phyloP scores from a whole-genome alignment of 768 basidiomycete species.

The Tulasnella sp. region DNA sequence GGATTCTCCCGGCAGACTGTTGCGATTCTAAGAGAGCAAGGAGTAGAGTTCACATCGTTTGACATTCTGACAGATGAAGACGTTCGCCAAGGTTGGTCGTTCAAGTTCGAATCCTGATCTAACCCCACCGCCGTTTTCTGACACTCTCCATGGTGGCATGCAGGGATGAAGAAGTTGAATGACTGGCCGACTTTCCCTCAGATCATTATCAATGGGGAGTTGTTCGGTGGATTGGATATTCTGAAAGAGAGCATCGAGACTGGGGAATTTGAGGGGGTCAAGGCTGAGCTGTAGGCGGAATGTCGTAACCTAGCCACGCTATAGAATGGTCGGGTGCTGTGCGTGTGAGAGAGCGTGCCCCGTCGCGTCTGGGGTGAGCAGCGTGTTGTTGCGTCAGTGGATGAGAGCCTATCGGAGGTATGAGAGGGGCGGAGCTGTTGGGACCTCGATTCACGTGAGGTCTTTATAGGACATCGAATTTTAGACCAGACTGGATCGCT shows the following conservation, averaged over 20 bases:
- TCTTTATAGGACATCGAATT: neutral
- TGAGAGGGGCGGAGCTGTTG: neutral
- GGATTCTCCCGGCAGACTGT: constrained; percentile 81
- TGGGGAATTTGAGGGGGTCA: constrained; percentile 64
- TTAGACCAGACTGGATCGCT: neutral
- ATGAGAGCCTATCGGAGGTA: neutral
- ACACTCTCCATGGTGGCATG: neutral
- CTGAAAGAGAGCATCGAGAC: constrained; percentile 80
- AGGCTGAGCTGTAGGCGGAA: constrained; percentile 16
- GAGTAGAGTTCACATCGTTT: constrained; percentile 67
- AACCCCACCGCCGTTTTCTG: neutral
- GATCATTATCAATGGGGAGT: constrained; percentile 81
- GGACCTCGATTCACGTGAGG: constrained; percentile 3
- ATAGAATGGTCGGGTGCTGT: neutral
- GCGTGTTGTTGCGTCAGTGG: neutral
- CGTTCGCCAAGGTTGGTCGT: constrained; percentile 63
- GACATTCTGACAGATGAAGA: constrained; percentile 80
- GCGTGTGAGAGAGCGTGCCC: neutral
- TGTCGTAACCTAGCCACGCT: neutral
- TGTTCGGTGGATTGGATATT: constrained; percentile 94
- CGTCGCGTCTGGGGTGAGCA: neutral
- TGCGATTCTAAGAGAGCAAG: constrained; percentile 58
- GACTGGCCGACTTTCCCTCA: constrained; percentile 91
- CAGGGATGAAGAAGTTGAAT: constrained; percentile 63
- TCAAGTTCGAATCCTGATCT: neutral